Conservation (phyloP, 352 stramenopile genomes). For the Halophytophthora batemanensis region DNA sequence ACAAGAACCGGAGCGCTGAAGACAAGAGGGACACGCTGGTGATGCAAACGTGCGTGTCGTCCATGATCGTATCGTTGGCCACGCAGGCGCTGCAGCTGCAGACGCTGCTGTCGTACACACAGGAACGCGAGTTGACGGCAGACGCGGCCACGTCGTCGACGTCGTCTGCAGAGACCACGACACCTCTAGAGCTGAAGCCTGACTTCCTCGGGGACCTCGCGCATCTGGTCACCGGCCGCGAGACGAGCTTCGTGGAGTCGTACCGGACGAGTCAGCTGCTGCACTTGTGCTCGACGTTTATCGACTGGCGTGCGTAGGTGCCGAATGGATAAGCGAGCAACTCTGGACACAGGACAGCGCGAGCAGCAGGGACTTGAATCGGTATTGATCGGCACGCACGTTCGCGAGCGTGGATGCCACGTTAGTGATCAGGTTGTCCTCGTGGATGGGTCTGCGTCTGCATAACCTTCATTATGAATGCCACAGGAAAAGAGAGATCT, state of each 20-base stretch:
- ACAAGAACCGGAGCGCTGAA: constrained; percentile 4
- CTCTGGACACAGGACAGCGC: background rate
- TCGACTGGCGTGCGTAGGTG: constrained; percentile 52
- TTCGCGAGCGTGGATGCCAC: too few species aligned
- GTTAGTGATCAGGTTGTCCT: too few species aligned
- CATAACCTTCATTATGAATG: background rate
- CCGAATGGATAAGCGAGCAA: constrained; percentile 4
- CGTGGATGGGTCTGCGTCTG: background rate
- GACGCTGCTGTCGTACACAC: constrained; percentile 44
- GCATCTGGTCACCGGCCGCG: constrained; percentile 37
- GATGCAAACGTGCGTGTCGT: constrained; percentile 50
- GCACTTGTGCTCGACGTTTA: constrained; percentile 55
- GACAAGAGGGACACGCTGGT: constrained; percentile 25
- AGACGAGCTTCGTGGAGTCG: constrained; percentile 55
- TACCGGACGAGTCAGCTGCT: constrained; percentile 54
- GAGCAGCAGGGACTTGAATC: too few species aligned
- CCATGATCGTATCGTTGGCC: constrained; percentile 59
- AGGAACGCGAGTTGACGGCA: constrained; percentile 34
- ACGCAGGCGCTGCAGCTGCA: constrained; percentile 51
- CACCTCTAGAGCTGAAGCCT: constrained; percentile 41
- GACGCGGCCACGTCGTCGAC: constrained; percentile 8
- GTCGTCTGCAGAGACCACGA: constrained; percentile 9
- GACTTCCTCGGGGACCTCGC: constrained; percentile 43
- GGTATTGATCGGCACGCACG: too few species aligned
- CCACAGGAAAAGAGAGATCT: background rate